A percentile compares a stretch with the other conserved stretches of the same genome.
These are phyloP conservation scores for Wallacemonas sp. DNA, from an alignment of 208 protist species.

Conservation along the genomic window DNA sequence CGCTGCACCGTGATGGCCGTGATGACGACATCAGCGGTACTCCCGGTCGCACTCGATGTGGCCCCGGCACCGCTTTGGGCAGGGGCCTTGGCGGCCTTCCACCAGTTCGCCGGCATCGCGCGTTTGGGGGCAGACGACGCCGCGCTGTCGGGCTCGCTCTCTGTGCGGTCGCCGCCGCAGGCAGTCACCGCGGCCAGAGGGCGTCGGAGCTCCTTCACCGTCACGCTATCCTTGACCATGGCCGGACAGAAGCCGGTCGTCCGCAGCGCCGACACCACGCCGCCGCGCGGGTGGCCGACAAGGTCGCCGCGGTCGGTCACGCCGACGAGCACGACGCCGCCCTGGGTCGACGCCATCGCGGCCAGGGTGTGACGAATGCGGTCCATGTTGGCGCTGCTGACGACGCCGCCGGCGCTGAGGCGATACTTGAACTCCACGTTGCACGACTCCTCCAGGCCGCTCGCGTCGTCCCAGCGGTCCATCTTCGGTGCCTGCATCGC, in stretches of 20 bases:
- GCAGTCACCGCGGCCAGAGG: conserved; percentile 14
- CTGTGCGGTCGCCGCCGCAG: neutral
- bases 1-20: conserved; percentile 69
- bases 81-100: conserved; percentile 43
- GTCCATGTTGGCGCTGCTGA: conserved; percentile 42
- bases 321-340: conserved; percentile 77
- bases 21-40: conserved; percentile 44
- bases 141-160: neutral
- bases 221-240: conserved; percentile 76
- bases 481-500: conserved; percentile 10
- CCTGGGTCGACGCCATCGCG: conserved; percentile 77
- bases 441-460: conserved; percentile 47
- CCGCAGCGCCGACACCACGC: conserved; percentile 47
- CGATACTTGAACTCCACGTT: conserved; percentile 83
- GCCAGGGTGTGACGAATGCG: conserved; percentile 82
- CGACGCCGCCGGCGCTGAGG: conserved; percentile 10
- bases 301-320: conserved; percentile 69
- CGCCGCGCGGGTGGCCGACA: conserved; percentile 57
- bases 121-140: conserved; percentile 5
- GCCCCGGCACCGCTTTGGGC: no score
- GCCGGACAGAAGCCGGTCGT: conserved; percentile 80
- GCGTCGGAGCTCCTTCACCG: conserved; percentile 59
- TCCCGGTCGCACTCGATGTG: no score
- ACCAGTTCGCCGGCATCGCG: conserved; percentile 70
- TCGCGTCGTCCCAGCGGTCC: conserved; percentile 6